phyloP scores from a whole-genome alignment of 176 grass and related monocot species.

The Cocos nucifera region DNA sequence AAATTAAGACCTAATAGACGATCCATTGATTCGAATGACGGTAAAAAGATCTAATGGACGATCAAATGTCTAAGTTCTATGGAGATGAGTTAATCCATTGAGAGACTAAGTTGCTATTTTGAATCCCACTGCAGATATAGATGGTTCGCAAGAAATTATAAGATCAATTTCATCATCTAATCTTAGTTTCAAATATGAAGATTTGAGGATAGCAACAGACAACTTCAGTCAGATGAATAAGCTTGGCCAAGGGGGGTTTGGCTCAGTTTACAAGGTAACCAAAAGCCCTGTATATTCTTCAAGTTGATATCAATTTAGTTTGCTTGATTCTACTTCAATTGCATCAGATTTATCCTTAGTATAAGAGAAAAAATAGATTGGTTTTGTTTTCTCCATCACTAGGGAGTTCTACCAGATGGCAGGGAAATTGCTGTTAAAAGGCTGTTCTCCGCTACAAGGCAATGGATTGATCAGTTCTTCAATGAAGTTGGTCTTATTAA shows the following conservation, averaged over 20 bases:
- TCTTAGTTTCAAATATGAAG: slow-evolving; percentile 50
- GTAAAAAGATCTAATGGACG: slow-evolving; percentile 21
- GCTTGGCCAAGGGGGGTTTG: slow-evolving; percentile 70
- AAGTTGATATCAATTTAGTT: too few relatives aligned
- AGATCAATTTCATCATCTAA: slow-evolving; percentile 51
- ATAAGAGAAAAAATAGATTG: too few relatives aligned
- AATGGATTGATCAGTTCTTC: slow-evolving; percentile 70
- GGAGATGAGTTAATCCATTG: neutral
- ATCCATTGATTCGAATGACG: slow-evolving; percentile 18
- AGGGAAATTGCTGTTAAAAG: slow-evolving; percentile 77
- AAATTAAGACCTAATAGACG: slow-evolving; percentile 20
- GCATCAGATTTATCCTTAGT: too few relatives aligned
- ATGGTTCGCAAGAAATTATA: slow-evolving; percentile 41
- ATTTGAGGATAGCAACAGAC: slow-evolving; percentile 49
- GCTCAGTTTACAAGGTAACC: slow-evolving; percentile 70
- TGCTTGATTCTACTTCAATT: too few relatives aligned
- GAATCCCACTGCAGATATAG: slow-evolving; percentile 32
- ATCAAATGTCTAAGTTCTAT: too few relatives aligned
- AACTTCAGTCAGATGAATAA: slow-evolving; percentile 68
- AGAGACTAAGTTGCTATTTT: neutral
- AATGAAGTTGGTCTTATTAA: slow-evolving; percentile 67
- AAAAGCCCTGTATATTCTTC: neutral
- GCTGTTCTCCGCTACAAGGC: slow-evolving; percentile 53
- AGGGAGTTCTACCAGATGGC: slow-evolving; percentile 63
- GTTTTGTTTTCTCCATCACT: neutral